These are phyloP conservation scores for Cordyceps javanica DNA, from an alignment of 2,329 filamentous ascomycete species.

Conservation along the genomic window DNA sequence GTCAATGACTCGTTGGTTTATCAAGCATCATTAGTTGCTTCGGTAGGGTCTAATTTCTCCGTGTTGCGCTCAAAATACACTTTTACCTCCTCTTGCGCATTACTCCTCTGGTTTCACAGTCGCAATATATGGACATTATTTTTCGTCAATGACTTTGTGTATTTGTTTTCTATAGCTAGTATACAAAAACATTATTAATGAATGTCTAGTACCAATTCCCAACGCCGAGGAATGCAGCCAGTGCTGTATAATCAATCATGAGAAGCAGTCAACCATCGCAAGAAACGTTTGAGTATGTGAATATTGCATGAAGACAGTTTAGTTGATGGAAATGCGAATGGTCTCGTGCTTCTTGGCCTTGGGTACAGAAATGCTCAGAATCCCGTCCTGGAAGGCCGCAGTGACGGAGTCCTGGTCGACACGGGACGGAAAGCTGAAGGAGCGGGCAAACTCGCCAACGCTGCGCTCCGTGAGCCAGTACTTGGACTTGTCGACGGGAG, in stretches of 20 bases:
- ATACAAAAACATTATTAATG: slow-evolving; percentile 6
- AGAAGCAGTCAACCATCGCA: background rate
- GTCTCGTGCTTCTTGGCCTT: slow-evolving; percentile 57
- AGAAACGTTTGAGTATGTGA: background rate
- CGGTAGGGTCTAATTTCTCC: too few species aligned
- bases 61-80: too few species aligned
- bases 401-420: slow-evolving; percentile 57
- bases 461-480: slow-evolving; percentile 68
- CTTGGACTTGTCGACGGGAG: slow-evolving; percentile 40
- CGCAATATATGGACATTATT: background rate
- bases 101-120: background rate
- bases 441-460: slow-evolving; percentile 61
- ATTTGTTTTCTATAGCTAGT: slow-evolving; percentile 2
- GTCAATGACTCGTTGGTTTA: too few species aligned
- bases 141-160: background rate
- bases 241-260: background rate
- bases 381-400: slow-evolving; percentile 59
- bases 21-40: too few species aligned
- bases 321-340: slow-evolving; percentile 50
- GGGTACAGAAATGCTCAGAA: slow-evolving; percentile 58
- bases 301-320: slow-evolving; percentile 19
- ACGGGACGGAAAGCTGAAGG: slow-evolving; percentile 60
- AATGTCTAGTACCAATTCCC: background rate
- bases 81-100: background rate
- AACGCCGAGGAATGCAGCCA: slow-evolving; percentile 1